Base-by-base conservation (phyloP, 371 early-diverging fungal species). In the Blastocladiella emersonii region DNA sequence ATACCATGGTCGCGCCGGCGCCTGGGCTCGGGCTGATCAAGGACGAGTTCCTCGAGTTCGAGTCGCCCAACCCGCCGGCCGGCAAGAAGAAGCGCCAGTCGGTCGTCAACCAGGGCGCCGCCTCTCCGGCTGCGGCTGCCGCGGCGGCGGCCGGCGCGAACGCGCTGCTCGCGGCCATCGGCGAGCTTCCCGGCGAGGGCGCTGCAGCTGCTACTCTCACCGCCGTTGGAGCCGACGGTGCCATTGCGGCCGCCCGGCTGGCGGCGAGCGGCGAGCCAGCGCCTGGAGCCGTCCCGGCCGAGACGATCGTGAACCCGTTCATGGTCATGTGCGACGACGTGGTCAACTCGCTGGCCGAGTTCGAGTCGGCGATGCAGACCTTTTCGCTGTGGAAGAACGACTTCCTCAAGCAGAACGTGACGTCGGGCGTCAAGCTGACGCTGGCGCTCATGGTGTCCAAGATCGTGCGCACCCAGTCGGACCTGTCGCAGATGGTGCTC, bases 371-470 rank as follows among this genome's bases (percentile, higher is more conserved):
- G 8, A 59, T 59, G 59, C 37, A 43, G 8, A 34, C 37, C 30
- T 59, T 59, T 30, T 15, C 30, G 1, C 27, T 15, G 25, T 59
- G 59, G 59, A 32, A 37, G 30, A 43, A 59, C 35, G 44, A 59
- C 36, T 59, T 59, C 25, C 10, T 59, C 27, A 59, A 59, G 35
- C 59, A 59, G 25, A 59, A 59, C 37, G 44, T 59, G 19, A 37
- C 43, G 34, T 27, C 25, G 7, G 32, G 37, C 37, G 59, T 41
- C 43, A 59, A 51, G 53, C 32, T 51, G 15, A 30, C 53, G 53
- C 53, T 51, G 30, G 53, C 53, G 53, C 53, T 51, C 53, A 51
- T 51, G 53, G 53, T 51, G 15, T 27, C 53, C 37, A 59, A 41
- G 8, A 37, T 59, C 37, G 3, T 59, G 8, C 59, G 37, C 25